Conservation (phyloP, 495 filamentous ascomycete species). For the Xylaria telfairii region DNA sequence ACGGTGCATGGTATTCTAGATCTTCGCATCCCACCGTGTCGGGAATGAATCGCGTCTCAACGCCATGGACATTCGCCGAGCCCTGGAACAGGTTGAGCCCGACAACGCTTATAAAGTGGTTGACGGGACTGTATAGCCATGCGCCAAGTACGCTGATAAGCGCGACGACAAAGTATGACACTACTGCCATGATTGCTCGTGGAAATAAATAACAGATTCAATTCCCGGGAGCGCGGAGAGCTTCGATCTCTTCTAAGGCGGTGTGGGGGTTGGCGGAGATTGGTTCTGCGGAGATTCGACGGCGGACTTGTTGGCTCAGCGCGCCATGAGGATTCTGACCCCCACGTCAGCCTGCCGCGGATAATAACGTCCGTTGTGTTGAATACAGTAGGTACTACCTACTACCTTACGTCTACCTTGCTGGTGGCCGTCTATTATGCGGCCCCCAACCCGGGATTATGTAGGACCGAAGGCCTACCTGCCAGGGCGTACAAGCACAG, state of each 20-base stretch:
- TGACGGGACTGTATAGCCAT: constrained; percentile 41
- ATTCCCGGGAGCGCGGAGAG: not conserved
- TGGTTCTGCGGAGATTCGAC: not conserved
- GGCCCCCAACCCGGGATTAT: not conserved
- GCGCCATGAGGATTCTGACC: not conserved
- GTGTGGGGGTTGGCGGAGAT: not conserved
- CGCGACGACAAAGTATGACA: constrained; percentile 36
- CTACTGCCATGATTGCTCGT: constrained; percentile 27
- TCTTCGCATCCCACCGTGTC: constrained; percentile 67
- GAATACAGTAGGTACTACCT: no score
- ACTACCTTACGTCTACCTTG: no score
- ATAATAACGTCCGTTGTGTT: not conserved
- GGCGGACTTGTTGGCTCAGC: not conserved
- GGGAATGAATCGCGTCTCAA: constrained; percentile 46
- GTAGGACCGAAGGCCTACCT: not conserved
- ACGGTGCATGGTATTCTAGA: constrained; percentile 60
- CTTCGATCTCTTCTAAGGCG: not conserved
- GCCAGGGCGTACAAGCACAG: not conserved
- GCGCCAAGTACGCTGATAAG: constrained; percentile 46
- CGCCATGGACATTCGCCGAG: constrained; percentile 42
- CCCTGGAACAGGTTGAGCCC: constrained; percentile 40
- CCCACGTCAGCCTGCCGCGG: not conserved
- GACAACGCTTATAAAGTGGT: constrained; percentile 37
- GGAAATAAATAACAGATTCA: not conserved
- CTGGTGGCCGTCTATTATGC: not conserved